phyloP scores from a whole-genome alignment of 257 asterid species.

The Capsicum pubescens region DNA sequence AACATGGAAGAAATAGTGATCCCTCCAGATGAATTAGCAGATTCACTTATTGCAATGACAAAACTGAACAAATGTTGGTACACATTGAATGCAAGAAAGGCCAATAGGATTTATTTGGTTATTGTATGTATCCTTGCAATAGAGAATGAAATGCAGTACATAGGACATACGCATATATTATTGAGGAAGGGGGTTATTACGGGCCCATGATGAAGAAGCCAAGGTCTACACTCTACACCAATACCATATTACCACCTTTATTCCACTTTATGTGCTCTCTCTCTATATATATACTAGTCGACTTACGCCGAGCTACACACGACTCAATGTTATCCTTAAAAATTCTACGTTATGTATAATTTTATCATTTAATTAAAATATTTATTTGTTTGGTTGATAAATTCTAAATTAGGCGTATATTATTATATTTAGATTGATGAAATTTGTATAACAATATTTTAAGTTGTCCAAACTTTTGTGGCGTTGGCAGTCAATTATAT shows the following conservation, averaged over 20 bases:
- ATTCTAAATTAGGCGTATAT: no score
- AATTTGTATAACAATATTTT: no score
- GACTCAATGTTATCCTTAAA: no score
- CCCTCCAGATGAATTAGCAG: background rate
- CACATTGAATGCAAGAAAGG: background rate
- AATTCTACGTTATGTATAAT: no score
- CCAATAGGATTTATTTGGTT: background rate
- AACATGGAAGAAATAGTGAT: background rate
- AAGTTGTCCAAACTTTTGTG: no score
- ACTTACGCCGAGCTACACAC: no score
- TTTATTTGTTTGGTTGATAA: no score
- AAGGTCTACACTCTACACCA: background rate
- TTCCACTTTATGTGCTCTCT: no score
- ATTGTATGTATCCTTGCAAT: background rate
- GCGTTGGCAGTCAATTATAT: no score
- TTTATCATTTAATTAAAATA: no score
- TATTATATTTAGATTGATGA: no score
- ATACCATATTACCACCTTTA: background rate
- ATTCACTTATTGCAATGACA: background rate
- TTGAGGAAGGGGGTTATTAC: conserved; percentile 13
- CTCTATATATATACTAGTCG: no score
- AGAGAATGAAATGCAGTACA: background rate
- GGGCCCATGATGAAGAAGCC: background rate
- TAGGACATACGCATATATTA: background rate
- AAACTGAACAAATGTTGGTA: background rate